Evolutionary conservation across 805 yeast genomes (phyloP).

Genomic region (Candida silvatica): DNA sequence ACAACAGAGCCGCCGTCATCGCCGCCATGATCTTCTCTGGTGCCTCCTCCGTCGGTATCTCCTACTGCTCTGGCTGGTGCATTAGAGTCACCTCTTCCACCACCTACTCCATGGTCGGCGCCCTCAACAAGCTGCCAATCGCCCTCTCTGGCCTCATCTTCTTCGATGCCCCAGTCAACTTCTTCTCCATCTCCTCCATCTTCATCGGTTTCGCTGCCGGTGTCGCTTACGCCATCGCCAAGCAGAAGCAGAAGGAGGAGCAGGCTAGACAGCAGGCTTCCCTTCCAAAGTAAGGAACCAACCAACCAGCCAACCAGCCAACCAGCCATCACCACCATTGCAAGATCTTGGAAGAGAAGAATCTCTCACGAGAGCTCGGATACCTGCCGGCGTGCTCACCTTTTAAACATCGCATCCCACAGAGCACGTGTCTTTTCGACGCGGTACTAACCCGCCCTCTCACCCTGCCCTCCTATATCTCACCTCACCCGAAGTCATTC

Average conservation of each 20-base stretch:
- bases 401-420: no score
- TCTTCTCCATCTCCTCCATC: slow-evolving; percentile 82
- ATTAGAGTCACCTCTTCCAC: slow-evolving; percentile 98
- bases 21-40: slow-evolving; percentile 89
- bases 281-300: slow-evolving; percentile 23
- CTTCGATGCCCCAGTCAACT: slow-evolving; percentile 92
- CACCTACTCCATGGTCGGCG: slow-evolving; percentile 99
- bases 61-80: slow-evolving; percentile 99
- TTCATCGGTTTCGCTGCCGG: slow-evolving; percentile 94
- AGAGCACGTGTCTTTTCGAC: no score
- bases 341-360: no score
- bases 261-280: slow-evolving; percentile 12
- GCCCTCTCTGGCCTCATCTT: slow-evolving; percentile 91
- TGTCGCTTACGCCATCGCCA: slow-evolving; percentile 90
- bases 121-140: slow-evolving; percentile 94
- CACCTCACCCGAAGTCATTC: no score
- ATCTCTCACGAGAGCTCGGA: no score
- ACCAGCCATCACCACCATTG: not conserved
- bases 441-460: no score
- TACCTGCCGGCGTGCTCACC: no score
- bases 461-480: no score
- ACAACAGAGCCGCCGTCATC: slow-evolving; percentile 56
- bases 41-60: slow-evolving; percentile 90
- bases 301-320: not conserved
- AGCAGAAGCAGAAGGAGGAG: slow-evolving; percentile 72